Base-by-base conservation (phyloP, 306 rosid species). In the Dalbergia oliveri region DNA sequence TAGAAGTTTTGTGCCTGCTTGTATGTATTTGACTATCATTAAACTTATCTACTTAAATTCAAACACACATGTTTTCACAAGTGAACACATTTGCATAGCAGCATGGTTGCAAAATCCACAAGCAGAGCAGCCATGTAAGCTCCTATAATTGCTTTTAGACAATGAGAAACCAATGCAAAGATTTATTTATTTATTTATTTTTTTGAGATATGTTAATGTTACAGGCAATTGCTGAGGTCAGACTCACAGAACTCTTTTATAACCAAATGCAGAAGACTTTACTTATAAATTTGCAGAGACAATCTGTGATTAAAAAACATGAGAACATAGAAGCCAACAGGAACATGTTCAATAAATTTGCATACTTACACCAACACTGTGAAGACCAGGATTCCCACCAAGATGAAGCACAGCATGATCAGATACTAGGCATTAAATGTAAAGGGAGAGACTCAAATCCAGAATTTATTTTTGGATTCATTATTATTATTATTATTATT, bases 301-400 rank as follows among this genome's bases (percentile, higher is more conserved):
- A 11, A 69, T 33, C 39, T 68, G 65, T 12, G 35, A 51, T 53
- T 73, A 44, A 15, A 6, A 10, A 66, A 61, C 68, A 80, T 0
- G 60, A 72, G 33, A 15, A 65, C 5, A 23, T 16, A 57, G 43
- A 64, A 68, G 64, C 16, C 34, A 54, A 44, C 23, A 67, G 50
- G 15, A 84, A 73, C 31, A 66, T 26, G 18, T 57, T 78, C 7
- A 75, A 50, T 1, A 37, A 33, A 79, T 18, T 58, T 41, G 70
- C 66, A 71, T 69, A 91, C 99, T 91, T 90, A 94, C 99, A 92
- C 99, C 84, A 91, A 76, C 68, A 94, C 99, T 0, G 99, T 94
- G 88, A 94, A 94, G 79, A 92, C 88, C 79, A 92, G 89, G 67
- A 94, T 91, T 31, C 90, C 98, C 54, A 92, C 85, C 89, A 93